These are phyloP conservation scores for Platismatia glauca DNA, from an alignment of 495 filamentous ascomycete genomes.

Conservation along the genomic window DNA sequence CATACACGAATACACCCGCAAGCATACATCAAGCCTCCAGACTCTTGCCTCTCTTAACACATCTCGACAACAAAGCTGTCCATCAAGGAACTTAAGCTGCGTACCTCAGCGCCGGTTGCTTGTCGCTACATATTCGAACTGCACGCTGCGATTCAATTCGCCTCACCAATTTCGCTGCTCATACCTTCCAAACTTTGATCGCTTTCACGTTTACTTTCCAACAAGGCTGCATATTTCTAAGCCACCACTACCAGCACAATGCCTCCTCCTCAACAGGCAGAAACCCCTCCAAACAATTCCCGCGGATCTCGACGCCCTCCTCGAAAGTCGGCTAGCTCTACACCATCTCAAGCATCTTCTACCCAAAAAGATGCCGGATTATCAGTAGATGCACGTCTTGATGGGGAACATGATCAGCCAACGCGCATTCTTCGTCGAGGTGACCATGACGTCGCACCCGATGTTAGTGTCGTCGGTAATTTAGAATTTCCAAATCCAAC, in stretches of 20 bases:
- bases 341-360: conserved; percentile 14
- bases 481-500: conserved; percentile 6
- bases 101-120: neutral
- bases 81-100: neutral
- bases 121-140: neutral
- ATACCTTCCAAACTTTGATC: neutral
- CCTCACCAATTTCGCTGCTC: neutral
- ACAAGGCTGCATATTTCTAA: conserved; percentile 27
- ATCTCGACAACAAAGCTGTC: neutral
- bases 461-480: neutral
- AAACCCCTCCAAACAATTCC: conserved; percentile 16
- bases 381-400: conserved; percentile 6
- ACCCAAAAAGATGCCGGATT: conserved; percentile 3
- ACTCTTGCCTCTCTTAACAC: neutral
- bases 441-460: neutral
- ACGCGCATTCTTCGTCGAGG: conserved; percentile 18
- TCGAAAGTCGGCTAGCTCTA: conserved; percentile 20
- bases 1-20: conserved; percentile 14
- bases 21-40: conserved; percentile 14
- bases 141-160: neutral
- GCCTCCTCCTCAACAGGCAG: conserved; percentile 13
- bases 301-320: conserved; percentile 19
- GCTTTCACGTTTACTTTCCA: neutral
- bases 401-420: conserved; percentile 16
- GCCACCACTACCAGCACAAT: conserved; percentile 17